Conservation (phyloP, 2,329 filamentous ascomycete species). For the Didymosphaeria variabile region DNA sequence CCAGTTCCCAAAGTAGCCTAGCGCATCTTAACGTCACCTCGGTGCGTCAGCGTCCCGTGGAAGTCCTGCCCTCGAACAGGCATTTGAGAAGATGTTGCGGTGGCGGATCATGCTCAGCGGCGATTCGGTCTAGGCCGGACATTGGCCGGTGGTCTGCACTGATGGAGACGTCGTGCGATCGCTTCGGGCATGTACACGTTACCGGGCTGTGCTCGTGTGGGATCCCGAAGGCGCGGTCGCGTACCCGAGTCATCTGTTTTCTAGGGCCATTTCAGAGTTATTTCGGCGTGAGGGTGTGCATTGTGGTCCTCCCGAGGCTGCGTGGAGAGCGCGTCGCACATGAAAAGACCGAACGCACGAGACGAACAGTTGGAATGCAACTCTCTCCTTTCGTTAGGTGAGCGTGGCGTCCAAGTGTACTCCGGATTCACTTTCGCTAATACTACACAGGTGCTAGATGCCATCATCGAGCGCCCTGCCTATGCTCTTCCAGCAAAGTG, state of each 20-base stretch:
- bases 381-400: not conserved
- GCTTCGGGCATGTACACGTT: conserved; percentile 10
- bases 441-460: not conserved
- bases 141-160: conserved; percentile 8
- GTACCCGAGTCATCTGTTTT: not conserved
- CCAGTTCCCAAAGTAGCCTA: not conserved
- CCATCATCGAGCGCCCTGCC: conserved; percentile 7
- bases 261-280: not conserved
- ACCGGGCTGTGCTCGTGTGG: conserved; percentile 11
- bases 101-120: not conserved
- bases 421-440: not conserved
- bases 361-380: not conserved
- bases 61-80: not conserved
- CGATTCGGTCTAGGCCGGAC: conserved; percentile 6
- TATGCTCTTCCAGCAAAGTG: conserved; percentile 2
- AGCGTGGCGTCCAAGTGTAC: not conserved
- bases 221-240: conserved; percentile 10
- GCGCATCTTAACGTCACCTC: too few species aligned
- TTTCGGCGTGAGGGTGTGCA: conserved; percentile 4
- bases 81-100: not conserved
- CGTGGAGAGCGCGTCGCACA: not conserved
- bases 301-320: conserved; percentile 3
- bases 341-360: not conserved
- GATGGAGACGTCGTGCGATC: conserved; percentile 8
- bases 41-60: not conserved